Base-by-base conservation (phyloP, 108 stramenopile genomes). In the Hondaea fermentalgiana region DNA sequence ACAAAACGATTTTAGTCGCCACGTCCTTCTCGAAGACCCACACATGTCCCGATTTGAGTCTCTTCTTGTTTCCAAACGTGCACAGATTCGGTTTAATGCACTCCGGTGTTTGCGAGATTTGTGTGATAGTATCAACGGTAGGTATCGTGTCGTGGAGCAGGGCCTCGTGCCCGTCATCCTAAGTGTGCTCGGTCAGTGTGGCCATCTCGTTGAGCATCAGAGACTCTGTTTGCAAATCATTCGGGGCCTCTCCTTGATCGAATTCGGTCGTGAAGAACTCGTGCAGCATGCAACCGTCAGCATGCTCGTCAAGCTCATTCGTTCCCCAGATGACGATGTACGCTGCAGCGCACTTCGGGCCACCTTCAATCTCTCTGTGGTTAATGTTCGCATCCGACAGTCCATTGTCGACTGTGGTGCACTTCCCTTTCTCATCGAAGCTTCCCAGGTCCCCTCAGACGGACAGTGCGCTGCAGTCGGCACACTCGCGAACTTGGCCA, bases 281-380 rank as follows among this genome's bases (percentile, higher is more conserved):
- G 76, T 47, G 14, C n/a, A 47, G 28, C 45, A 83, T 35, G 17
- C n/a, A 3, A 53, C 51, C 10, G 76, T 83, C 76, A 28, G 28
- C 45, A 83, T 21, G 49, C 76, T 83, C 51, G 76, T 83, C 23
- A 47, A 23, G 25, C 51, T 83, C 49, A 83, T 83, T 25, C 5
- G 25, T 83, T 83, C 76, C 76, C 23, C 19, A 6, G 45, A 47
- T 12, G 6, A 47, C 8, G 76, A 83, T 6, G 76, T 83, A 0
- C 45, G 51, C 45, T 83, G 76, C 76, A 53, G 76, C 28, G 76
- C 76, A 12, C 76, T 83, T 8, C 76, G 76, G 10, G 51, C 76
- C n/a, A 83, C 76, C 49, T 83, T 83, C 76, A 83, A 83, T 53
- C 76, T 83, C 51, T 83, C 76, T 16, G 76, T 83, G 45, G 51